Conservation (phyloP, 352 stramenopile species). For the Poterioochromonas sp. region DNA sequence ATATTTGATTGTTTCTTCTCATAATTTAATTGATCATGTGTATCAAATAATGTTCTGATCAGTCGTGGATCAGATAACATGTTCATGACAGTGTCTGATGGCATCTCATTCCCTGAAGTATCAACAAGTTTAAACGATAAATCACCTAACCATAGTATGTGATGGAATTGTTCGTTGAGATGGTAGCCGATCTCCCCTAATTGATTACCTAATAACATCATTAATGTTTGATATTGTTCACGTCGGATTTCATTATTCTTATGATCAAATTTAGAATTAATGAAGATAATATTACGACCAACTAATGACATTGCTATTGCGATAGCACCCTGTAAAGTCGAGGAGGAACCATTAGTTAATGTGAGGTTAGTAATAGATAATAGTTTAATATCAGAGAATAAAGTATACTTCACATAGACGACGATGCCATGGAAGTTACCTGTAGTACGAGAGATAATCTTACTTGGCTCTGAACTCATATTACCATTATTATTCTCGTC, state of each 20-base stretch:
- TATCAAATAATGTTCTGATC: slow-evolving; percentile 64
- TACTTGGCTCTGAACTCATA: background rate
- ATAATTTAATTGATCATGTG: slow-evolving; percentile 67
- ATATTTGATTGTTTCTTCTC: slow-evolving; percentile 59
- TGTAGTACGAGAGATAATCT: slow-evolving; percentile 60
- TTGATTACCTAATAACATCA: slow-evolving; percentile 59
- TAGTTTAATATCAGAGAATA: slow-evolving; percentile 59
- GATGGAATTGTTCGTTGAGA: slow-evolving; percentile 70
- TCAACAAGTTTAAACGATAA: slow-evolving; percentile 72
- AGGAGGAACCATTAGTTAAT: slow-evolving; percentile 55
- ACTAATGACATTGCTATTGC: slow-evolving; percentile 61
- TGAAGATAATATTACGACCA: slow-evolving; percentile 65
- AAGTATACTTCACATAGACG: slow-evolving; percentile 56
- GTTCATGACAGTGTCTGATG: slow-evolving; percentile 54
- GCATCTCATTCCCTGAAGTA: slow-evolving; percentile 47
- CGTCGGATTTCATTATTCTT: slow-evolving; percentile 63
- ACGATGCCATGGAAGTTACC: slow-evolving; percentile 67
- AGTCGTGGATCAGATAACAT: slow-evolving; percentile 61
- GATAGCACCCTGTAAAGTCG: slow-evolving; percentile 60
- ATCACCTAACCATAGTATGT: slow-evolving; percentile 75
- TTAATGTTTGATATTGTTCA: slow-evolving; percentile 66
- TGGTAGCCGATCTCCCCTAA: slow-evolving; percentile 68
- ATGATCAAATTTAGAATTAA: slow-evolving; percentile 69
- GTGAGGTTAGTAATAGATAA: slow-evolving; percentile 62
- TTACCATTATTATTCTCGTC: background rate